Percentiles rank a stretch among this genome's conserved stretches.
These are phyloP conservation scores for Ascocoryne sarcoides DNA, from an alignment of 2,329 filamentous ascomycete species.

Conservation along the genomic window DNA sequence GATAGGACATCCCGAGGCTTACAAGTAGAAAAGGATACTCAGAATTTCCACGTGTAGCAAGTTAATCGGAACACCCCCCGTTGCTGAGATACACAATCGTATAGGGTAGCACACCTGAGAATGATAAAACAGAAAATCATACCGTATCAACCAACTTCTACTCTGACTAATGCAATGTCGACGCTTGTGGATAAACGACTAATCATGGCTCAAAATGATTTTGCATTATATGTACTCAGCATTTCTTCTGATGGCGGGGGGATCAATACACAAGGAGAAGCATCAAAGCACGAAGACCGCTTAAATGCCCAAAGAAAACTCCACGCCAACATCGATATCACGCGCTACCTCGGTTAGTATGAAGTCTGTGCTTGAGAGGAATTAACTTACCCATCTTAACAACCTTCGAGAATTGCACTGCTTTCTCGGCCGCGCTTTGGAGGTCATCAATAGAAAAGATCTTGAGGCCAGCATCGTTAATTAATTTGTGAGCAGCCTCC, in stretches of 20 bases:
- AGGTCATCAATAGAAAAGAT: conserved; percentile 99
- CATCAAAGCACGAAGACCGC: conserved; percentile 15
- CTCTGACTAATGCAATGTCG: too few species aligned
- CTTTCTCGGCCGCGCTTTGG: conserved; percentile 94
- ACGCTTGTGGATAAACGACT: neutral
- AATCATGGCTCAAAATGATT: neutral
- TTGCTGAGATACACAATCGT: neutral
- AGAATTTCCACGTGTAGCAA: too few species aligned
- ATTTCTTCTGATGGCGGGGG: conserved; percentile 21
- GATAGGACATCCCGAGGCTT: too few species aligned
- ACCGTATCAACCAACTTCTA: too few species aligned
- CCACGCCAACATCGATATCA: conserved; percentile 94
- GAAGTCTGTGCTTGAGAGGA: neutral
- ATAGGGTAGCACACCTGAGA: neutral
- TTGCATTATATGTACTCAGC: conserved; percentile 28
- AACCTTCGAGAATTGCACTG: conserved; percentile 97
- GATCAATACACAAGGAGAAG: conserved; percentile 27
- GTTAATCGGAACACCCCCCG: too few species aligned
- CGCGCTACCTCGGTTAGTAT: conserved; percentile 49
- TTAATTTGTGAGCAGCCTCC: conserved; percentile 82
- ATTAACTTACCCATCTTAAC: conserved; percentile 82
- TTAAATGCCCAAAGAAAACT: conserved; percentile 88
- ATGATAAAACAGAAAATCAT: neutral
- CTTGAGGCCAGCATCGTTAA: conserved; percentile 97
- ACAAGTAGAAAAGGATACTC: too few species aligned